Percentiles rank a stretch among this genome's conserved stretches.
These are phyloP conservation scores for Tetracladium maxilliforme DNA, from an alignment of 2,329 filamentous ascomycete species.

Conservation along the genomic window DNA sequence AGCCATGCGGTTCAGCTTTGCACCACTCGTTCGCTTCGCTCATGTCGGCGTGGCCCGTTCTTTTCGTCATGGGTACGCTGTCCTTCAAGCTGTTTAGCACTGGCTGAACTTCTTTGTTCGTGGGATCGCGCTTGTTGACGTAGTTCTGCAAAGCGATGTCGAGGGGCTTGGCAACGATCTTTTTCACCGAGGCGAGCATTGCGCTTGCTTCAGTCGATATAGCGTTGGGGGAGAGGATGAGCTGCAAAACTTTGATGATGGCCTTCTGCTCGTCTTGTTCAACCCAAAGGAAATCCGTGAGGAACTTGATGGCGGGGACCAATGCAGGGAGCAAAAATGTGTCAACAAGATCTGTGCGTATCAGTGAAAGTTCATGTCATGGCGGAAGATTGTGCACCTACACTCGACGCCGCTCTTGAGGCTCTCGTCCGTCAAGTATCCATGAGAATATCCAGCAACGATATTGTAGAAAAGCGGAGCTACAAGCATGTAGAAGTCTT, in stretches of 20 bases:
- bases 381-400: conserved; percentile 23
- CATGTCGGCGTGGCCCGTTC: conserved; percentile 46
- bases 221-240: conserved; percentile 55
- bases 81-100: conserved; percentile 2
- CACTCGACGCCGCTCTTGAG: conserved; percentile 66
- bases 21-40: conserved; percentile 58
- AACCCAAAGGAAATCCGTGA: conserved; percentile 55
- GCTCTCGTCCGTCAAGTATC: conserved; percentile 50
- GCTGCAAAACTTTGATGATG: conserved; percentile 56
- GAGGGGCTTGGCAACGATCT: conserved; percentile 50
- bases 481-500: conserved; percentile 68
- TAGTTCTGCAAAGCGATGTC: conserved; percentile 21
- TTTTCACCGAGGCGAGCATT: conserved; percentile 33
- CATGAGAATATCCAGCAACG: conserved; percentile 52
- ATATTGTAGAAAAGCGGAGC: conserved; percentile 67
- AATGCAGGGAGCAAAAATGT: conserved; percentile 70
- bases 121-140: conserved; percentile 9
- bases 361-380: conserved; percentile 3
- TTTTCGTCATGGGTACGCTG: conserved; percentile 2
- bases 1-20: conserved; percentile 34
- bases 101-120: conserved; percentile 9
- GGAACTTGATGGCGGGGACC: conserved; percentile 57
- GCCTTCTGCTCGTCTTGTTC: conserved; percentile 52
- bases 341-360: conserved; percentile 51
- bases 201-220: conserved; percentile 52